A percentile compares a stretch with the other conserved stretches of the same genome.
Evolutionary conservation across 306 rosid genomes (phyloP).

Genomic region (Adenanthera pavonina): DNA sequence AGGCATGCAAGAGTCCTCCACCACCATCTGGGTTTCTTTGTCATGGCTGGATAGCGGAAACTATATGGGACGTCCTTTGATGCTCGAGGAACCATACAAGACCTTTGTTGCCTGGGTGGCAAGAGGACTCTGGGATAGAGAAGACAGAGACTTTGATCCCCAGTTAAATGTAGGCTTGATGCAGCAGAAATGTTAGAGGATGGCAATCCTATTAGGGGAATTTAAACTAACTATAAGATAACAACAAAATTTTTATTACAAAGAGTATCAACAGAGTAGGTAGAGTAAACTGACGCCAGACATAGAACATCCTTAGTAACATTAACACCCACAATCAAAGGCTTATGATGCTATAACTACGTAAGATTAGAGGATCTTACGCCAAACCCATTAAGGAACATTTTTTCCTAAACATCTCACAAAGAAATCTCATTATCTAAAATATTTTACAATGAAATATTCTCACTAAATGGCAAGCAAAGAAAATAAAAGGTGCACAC

Average conservation of each 20-base stretch:
- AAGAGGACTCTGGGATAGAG: constrained; percentile 53
- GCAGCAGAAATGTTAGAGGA: constrained; percentile 57
- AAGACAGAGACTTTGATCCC: constrained; percentile 64
- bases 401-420: neutral
- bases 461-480: neutral
- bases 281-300: neutral
- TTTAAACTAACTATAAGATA: constrained; percentile 4
- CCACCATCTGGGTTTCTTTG: constrained; percentile 90
- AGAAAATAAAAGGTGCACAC: neutral
- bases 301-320: constrained; percentile 9
- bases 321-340: neutral
- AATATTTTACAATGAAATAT: neutral
- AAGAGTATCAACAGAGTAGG: neutral
- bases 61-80: constrained; percentile 78
- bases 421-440: neutral
- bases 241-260: neutral
- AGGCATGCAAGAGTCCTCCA: constrained; percentile 94
- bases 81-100: constrained; percentile 60
- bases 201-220: constrained; percentile 49
- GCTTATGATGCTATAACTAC: neutral
- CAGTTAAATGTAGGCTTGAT: constrained; percentile 57
- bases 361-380: neutral
- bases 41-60: constrained; percentile 91
- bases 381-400: neutral
- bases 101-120: constrained; percentile 50